Evolutionary conservation across 73 alveolate species (phyloP), one percentile per base, ranked within the genome.

Genomic region (Paraurostyla sp.): DNA sequence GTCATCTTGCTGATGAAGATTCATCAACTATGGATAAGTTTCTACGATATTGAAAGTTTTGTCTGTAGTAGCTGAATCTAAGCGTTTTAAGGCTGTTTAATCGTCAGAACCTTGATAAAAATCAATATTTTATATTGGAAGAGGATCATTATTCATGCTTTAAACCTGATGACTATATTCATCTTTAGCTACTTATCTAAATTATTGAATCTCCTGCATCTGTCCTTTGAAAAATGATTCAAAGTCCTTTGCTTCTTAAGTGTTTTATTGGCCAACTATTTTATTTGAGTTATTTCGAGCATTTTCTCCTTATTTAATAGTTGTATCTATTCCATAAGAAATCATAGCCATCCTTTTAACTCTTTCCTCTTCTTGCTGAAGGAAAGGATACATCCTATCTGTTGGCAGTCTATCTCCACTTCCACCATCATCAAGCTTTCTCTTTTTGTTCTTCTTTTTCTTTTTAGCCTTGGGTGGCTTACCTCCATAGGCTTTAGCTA

Each of bases 401-500:
- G 89, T 78, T 18, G 42, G 80, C 63, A 20, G 33, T 51, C 78
- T 78, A 49, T 78, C 78, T 16, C 38, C n/a, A n/a, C n/a, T n/a
- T n/a, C n/a, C n/a, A n/a, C 13, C 18, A 46, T 46, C 87, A 42
- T 48, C 87, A 23, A 30, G 13, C 71, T 45, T 73, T 60, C 33
- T 51, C 30, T 40, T 54, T 9, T 32, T 38, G 23, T 29, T 78
- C n/a, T 25, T 23, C 78, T 54, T 78, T 40, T 78, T 78, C 58
- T 78, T 29, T 52, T 78, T 50, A 1, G 42, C 1, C 6, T 20
- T 30, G 0, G 60, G 89, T 15, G 78, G 80, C 33, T 78, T 54
- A 2, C 89, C 89, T 3, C 89, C 89, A 52, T 78, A 78, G 6
- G 89, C 89, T 78, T 38, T 49, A n/a, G 89, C 89, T 35, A 78